A percentile compares a stretch with the other conserved stretches of the same genome.
These are phyloP conservation scores for Pythium sp. DNA, from an alignment of 352 stramenopile species.

Conservation along the genomic window DNA sequence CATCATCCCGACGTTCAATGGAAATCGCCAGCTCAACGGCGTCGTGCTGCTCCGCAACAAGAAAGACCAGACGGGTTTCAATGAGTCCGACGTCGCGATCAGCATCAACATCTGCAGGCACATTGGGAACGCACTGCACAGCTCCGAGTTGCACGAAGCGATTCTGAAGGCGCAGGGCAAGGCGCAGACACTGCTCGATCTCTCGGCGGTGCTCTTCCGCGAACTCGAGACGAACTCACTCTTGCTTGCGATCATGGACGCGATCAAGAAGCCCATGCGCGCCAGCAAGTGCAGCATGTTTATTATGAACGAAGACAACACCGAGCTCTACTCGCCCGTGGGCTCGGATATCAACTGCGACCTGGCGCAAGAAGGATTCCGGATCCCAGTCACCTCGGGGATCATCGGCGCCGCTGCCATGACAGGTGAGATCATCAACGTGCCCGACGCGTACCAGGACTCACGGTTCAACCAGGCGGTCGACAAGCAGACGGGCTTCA, in stretches of 20 bases:
- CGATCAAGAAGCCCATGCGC: constrained; percentile 51
- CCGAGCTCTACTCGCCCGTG: constrained; percentile 52
- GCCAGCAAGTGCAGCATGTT: constrained; percentile 66
- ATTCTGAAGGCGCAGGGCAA: constrained; percentile 59
- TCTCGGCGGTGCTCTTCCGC: constrained; percentile 61
- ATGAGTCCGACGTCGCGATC: constrained; percentile 53
- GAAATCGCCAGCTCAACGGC: constrained; percentile 45
- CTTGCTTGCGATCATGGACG: constrained; percentile 48
- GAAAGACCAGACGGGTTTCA: constrained; percentile 31
- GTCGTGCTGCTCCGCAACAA: constrained; percentile 57
- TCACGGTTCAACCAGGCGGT: constrained; percentile 58
- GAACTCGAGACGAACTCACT: constrained; percentile 61
- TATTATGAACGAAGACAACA: constrained; percentile 52
- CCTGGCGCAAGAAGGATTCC: constrained; percentile 40
- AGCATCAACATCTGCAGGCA: constrained; percentile 50
- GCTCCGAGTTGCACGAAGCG: constrained; percentile 54
- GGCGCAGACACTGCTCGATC: constrained; percentile 57
- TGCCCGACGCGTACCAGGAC: constrained; percentile 70
- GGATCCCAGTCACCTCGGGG: constrained; percentile 48
- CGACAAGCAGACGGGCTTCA: constrained; percentile 62
- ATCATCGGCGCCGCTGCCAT: constrained; percentile 60
- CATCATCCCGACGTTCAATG: constrained; percentile 50
- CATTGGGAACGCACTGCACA: constrained; percentile 53
- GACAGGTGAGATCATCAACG: constrained; percentile 71
- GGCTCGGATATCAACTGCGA: constrained; percentile 43